Evolutionary conservation across 2,329 filamentous ascomycete species (phyloP), one percentile per base, ranked within the genome.

Genomic region (Hypoxylon sp.): DNA sequence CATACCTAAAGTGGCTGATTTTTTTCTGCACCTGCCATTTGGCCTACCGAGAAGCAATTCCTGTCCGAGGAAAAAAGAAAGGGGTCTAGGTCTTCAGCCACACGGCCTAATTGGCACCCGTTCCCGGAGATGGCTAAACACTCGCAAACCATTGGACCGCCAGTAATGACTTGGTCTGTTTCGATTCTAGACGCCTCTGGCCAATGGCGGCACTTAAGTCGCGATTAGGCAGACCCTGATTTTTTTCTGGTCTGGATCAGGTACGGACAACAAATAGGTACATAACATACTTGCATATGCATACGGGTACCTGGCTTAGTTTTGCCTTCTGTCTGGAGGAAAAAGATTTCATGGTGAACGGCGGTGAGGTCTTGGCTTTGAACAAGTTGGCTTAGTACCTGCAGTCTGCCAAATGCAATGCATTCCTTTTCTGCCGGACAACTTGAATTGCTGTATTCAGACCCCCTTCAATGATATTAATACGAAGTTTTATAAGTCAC

Each of bases 61-160:
- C 25, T 30, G 38, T 45, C 34, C 5, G 50, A 36, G 30, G 19
- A 55, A 52, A 38, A 52, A 17, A 32, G 28, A 56, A 51, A 38
- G 46, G 58, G 67, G 21, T 55, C 67, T 67, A 52, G 62, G 63
- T 53, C 59, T 64, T 71, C 67, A 72, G 69, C 69, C 69, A 72
- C 69, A 69, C 60, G 55, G 64, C 51, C 57, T 66, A 66, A 57
- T 25, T 32, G 58, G 10, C 46, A 3, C 36, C 43, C 58, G 52
- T 48, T 52, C 55, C 52, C 49, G 49, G 51, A 41, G 55, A 61
- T 36, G 41, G 28, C 51, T 51, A 30, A 53, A 43, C 7, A 48
- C 13, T 50, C 48, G 41, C 36, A 25, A 25, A 55, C 60, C 28
- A 69, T 65, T 71, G 63, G 69, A 48, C 36, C 23, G 43, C 6